A percentile compares a stretch with the other conserved stretches of the same genome.
phyloP scores from a whole-genome alignment of 352 stramenopile species.

The Peronospora destructor region DNA sequence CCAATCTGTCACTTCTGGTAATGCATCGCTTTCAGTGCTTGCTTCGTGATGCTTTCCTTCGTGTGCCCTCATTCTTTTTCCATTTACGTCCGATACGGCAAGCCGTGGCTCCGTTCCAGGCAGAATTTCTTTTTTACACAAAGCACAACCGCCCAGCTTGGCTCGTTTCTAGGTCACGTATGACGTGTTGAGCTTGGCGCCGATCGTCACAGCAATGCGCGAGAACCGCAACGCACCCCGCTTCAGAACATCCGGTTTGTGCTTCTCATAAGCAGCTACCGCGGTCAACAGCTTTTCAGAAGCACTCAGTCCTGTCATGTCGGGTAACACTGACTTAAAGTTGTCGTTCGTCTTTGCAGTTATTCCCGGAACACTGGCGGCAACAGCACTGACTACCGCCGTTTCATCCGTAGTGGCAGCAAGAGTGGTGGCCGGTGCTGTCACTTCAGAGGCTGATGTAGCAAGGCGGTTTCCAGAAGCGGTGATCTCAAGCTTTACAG shows the following conservation, averaged over 20 bases:
- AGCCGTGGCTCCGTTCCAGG: not conserved
- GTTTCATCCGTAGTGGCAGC: conserved; percentile 19
- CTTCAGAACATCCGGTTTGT: conserved; percentile 74
- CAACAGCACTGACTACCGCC: not conserved
- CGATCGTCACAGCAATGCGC: conserved; percentile 64
- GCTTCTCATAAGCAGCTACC: conserved; percentile 75
- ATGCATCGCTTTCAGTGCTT: conserved; percentile 5
- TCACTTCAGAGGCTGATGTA: conserved; percentile 9
- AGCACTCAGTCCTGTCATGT: conserved; percentile 62
- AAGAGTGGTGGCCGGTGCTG: conserved; percentile 5
- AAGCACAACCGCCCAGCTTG: not conserved
- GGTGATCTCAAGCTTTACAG: conserved; percentile 27
- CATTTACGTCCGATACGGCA: conserved; percentile 10
- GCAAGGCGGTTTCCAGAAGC: conserved; percentile 8
- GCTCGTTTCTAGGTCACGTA: conserved; percentile 41
- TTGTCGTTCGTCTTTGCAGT: conserved; percentile 33
- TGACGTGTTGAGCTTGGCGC: conserved; percentile 68
- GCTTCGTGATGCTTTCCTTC: conserved; percentile 8
- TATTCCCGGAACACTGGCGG: not conserved
- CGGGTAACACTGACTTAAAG: conserved; percentile 65
- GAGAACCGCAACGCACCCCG: conserved; percentile 52
- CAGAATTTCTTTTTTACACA: conserved; percentile 2
- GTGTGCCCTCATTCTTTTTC: conserved; percentile 1
- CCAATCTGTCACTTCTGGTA: conserved; percentile 15
- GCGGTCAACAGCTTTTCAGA: conserved; percentile 76